Conservation (phyloP, 352 stramenopile genomes). For the Nothophytophthora sp. region DNA sequence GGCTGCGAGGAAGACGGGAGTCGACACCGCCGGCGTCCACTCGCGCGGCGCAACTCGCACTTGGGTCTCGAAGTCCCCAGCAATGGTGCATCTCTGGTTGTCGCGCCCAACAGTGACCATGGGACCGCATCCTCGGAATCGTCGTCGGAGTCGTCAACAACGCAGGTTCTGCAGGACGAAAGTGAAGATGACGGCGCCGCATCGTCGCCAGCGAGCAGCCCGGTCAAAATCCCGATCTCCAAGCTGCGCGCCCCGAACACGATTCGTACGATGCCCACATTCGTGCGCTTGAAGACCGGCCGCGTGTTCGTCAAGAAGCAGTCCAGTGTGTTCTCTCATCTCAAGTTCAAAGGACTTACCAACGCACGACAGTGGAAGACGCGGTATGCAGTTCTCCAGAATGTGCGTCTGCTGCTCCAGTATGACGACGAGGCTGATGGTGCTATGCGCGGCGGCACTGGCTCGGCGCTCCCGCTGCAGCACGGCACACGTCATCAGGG, state of each 20-base stretch:
- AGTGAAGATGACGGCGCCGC: constrained; percentile 25
- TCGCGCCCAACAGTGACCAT: background rate
- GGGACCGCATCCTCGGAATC: constrained; percentile 12
- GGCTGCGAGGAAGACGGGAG: background rate
- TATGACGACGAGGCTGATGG: constrained; percentile 58
- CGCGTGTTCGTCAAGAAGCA: constrained; percentile 82
- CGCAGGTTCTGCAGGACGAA: constrained; percentile 18
- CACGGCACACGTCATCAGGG: constrained; percentile 29
- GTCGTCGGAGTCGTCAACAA: constrained; percentile 33
- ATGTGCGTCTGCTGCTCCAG: constrained; percentile 63
- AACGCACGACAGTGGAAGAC: constrained; percentile 79
- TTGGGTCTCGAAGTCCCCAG: constrained; percentile 15
- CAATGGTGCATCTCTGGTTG: background rate
- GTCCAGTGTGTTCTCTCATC: constrained; percentile 71
- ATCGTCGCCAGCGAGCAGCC: constrained; percentile 2
- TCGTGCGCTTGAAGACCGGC: constrained; percentile 63
- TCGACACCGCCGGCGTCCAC: background rate
- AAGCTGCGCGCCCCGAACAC: constrained; percentile 9
- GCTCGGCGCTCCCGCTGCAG: constrained; percentile 14
- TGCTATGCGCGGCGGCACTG: background rate
- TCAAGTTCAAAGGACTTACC: constrained; percentile 66
- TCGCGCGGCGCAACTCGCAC: constrained; percentile 30
- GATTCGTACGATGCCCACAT: constrained; percentile 24
- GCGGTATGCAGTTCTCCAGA: constrained; percentile 79
- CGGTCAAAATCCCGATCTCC: background rate